A percentile compares a stretch with the other conserved stretches of the same genome.
Conservation (phyloP, 192 early-diverging fungal species). For the Coemansia sp. region DNA sequence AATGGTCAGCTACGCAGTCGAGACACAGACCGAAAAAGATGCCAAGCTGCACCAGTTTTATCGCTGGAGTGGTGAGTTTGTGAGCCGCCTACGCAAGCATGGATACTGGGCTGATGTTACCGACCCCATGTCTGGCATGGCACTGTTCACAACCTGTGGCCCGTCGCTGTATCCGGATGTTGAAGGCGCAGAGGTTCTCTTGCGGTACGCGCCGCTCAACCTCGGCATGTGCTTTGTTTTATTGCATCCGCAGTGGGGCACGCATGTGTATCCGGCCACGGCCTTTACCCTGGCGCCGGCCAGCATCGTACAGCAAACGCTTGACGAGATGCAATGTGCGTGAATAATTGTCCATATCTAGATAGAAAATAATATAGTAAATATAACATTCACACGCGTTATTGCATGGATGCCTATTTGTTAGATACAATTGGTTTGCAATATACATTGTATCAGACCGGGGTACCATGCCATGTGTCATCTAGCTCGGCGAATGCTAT, state of each 20-base stretch:
- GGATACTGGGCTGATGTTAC: slow-evolving; percentile 89
- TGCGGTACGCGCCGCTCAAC: slow-evolving; percentile 76
- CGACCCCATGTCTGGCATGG: slow-evolving; percentile 82
- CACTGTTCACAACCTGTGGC: slow-evolving; percentile 68
- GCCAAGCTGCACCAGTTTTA: slow-evolving; percentile 80
- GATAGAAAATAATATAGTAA: not conserved
- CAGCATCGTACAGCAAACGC: slow-evolving; percentile 40
- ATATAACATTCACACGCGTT: too few relatives aligned
- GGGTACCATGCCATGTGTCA: too few relatives aligned
- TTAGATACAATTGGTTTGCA: too few relatives aligned
- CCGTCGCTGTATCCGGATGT: slow-evolving; percentile 87
- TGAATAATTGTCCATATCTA: not conserved
- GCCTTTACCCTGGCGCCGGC: slow-evolving; percentile 78
- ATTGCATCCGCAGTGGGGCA: slow-evolving; percentile 87
- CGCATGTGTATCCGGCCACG: slow-evolving; percentile 84
- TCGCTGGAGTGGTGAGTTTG: slow-evolving; percentile 65
- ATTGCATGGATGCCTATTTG: too few relatives aligned
- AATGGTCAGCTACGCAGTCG: slow-evolving; percentile 70
- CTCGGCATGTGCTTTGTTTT: slow-evolving; percentile 83
- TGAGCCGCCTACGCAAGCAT: slow-evolving; percentile 53
- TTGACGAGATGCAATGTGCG: slow-evolving; percentile 27
- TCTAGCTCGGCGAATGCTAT: too few relatives aligned
- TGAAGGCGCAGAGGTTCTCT: slow-evolving; percentile 69
- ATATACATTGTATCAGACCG: too few relatives aligned
- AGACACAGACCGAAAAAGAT: slow-evolving; percentile 79